Evolutionary conservation across 768 basidiomycete species (phyloP), one percentile per base, ranked within the genome.

Genomic region (Naganishia friedmannii): DNA sequence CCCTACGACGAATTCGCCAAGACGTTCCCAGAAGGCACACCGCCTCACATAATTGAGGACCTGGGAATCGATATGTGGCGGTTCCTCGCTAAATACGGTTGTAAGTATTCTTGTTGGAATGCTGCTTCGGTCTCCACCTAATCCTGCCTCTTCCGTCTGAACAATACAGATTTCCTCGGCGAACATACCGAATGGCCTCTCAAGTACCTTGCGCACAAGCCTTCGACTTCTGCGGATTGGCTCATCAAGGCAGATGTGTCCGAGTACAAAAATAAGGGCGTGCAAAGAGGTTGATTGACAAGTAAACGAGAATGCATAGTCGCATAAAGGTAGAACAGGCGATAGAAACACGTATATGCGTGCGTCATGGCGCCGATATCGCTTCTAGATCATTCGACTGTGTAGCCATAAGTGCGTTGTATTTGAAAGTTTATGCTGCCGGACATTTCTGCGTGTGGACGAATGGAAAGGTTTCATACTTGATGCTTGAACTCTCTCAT

Each of bases 131-230:
- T 17, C 15, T 42, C 2, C 42, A 42, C 7, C 15, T 42, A 13
- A 42, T 42, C 42, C 2, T 15, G 15, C 42, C 15, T 42, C 15
- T 17, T 15, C 15, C 7, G 2, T 42, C 9, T 42, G 7, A 42
- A 8, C 7, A 8, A 12, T 51, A n/a, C 23, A 68, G 67, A 56
- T 29, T 68, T 68, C 29, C 13, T 15, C 13, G 67, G 67, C 39
- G 53, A 45, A 8, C 54, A 68, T 45, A 46, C 45, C 7, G 23
- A 56, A 15, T 68, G 67, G 67, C 53, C 45, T 12, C 53, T 28
- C 67, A 54, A 68, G 67, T 68, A 68, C 42, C 53, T 68, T n/a
- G 67, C 67, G 15, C 21, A 56, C n/a, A 54, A 46, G 26, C 53
- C 67, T 19, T 46, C 55, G 26, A 68, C 67, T 3, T 68, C 57